These are phyloP conservation scores for Exsudoporus floridanus DNA, from an alignment of 1,284 basidiomycete genomes.

Conservation along the genomic window DNA sequence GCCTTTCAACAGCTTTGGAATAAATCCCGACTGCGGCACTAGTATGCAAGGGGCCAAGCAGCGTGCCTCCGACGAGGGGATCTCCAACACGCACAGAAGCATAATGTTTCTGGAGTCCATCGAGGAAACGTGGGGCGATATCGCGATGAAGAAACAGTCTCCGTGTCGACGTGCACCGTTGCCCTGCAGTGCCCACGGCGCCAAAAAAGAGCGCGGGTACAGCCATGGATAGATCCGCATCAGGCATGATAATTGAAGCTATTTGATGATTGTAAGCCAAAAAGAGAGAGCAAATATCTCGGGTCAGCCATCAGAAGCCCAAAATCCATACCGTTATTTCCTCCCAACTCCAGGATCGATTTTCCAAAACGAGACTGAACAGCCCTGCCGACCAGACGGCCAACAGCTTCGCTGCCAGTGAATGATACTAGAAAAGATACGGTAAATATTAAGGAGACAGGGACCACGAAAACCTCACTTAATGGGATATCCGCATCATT, in stretches of 20 bases:
- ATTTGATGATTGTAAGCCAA: slow-evolving; percentile 21
- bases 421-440: slow-evolving; percentile 67
- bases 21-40: slow-evolving; percentile 66
- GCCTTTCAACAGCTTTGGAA: slow-evolving; percentile 59
- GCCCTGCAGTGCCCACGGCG: slow-evolving; percentile 92
- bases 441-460: slow-evolving; percentile 1
- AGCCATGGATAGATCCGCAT: slow-evolving; percentile 88
- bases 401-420: slow-evolving; percentile 89
- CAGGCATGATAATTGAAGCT: slow-evolving; percentile 90
- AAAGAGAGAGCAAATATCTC: slow-evolving; percentile 18
- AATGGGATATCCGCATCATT: slow-evolving; percentile 74
- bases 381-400: slow-evolving; percentile 77
- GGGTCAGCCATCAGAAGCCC: slow-evolving; percentile 12
- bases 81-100: slow-evolving; percentile 72
- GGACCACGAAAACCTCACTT: slow-evolving; percentile 41
- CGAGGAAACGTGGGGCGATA: slow-evolving; percentile 76
- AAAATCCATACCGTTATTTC: slow-evolving; percentile 75
- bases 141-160: slow-evolving; percentile 84
- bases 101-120: slow-evolving; percentile 74
- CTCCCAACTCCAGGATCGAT: slow-evolving; percentile 88
- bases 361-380: slow-evolving; percentile 85
- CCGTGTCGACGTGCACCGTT: slow-evolving; percentile 92
- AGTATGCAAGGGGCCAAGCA: slow-evolving; percentile 88
- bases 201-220: slow-evolving; percentile 91
- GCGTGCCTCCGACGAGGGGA: slow-evolving; percentile 69